Evolutionary conservation across 768 basidiomycete genomes (phyloP).

Genomic region (Suillus lakei): DNA sequence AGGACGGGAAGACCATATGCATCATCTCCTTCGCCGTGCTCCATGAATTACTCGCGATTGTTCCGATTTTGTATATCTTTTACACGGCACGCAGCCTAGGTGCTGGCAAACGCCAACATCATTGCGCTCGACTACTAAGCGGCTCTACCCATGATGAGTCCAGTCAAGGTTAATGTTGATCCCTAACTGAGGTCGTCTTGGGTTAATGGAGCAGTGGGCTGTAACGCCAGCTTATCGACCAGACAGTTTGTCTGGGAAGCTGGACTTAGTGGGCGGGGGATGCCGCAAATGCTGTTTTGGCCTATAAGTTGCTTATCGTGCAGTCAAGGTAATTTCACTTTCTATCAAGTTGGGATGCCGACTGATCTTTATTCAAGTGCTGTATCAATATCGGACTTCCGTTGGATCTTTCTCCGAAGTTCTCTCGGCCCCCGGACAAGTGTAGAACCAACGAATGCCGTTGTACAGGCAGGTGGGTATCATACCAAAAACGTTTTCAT

Average conservation of each 20-base stretch:
- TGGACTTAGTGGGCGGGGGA: slow-evolving; percentile 63
- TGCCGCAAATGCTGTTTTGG: slow-evolving; percentile 80
- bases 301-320: too few relatives aligned
- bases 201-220: slow-evolving; percentile 44
- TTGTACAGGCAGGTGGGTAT: slow-evolving; percentile 36
- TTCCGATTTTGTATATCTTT: slow-evolving; percentile 76
- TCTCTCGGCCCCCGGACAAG: slow-evolving; percentile 66
- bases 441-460: slow-evolving; percentile 52
- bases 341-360: background rate
- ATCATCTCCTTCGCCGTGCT: slow-evolving; percentile 78
- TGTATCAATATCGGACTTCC: slow-evolving; percentile 63
- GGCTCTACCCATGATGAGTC: slow-evolving; percentile 17
- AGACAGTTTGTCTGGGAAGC: slow-evolving; percentile 36
- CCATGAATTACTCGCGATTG: slow-evolving; percentile 82
- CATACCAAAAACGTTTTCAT: slow-evolving; percentile 21
- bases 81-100: slow-evolving; percentile 68
- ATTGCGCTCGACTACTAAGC: slow-evolving; percentile 34
- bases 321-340: slow-evolving; percentile 64
- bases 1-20: slow-evolving; percentile 72
- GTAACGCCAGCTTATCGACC: background rate
- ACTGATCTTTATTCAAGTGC: slow-evolving; percentile 48
- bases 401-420: slow-evolving; percentile 71
- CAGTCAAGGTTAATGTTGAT: slow-evolving; percentile 45
- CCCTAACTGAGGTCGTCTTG: slow-evolving; percentile 49
- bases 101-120: slow-evolving; percentile 59